Percentiles rank a stretch among this genome's conserved stretches.
Evolutionary conservation across 179 eudicot species (phyloP).

Genomic region (Dionaea muscipula): DNA sequence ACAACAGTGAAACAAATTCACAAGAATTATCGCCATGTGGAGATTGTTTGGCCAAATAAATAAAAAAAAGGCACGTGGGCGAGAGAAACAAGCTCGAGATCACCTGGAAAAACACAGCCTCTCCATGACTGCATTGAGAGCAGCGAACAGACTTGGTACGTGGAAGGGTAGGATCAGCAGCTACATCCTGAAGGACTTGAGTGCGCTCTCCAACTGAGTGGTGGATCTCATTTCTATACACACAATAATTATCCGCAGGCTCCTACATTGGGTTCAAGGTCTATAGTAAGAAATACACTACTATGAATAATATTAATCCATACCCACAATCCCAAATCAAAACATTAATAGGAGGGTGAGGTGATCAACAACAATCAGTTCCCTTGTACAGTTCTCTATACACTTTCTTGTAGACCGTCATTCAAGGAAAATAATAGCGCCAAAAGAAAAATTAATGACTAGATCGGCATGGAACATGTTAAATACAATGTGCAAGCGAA

Average conservation of each 20-base stretch:
- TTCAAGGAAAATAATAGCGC: too few relatives aligned
- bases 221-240: constrained; percentile 87
- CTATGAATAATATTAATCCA: too few relatives aligned
- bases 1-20: background rate
- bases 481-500: too few relatives aligned
- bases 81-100: background rate
- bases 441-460: too few relatives aligned
- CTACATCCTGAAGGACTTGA: constrained; percentile 88
- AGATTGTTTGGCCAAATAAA: too few relatives aligned
- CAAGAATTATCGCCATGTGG: background rate
- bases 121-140: constrained; percentile 76
- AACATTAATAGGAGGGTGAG: background rate
- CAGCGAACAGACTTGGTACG: constrained; percentile 82
- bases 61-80: too few relatives aligned
- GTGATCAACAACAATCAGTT: too few relatives aligned
- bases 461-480: too few relatives aligned
- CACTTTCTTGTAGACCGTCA: too few relatives aligned
- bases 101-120: constrained; percentile 98
- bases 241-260: constrained; percentile 83
- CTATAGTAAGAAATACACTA: too few relatives aligned
- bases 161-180: constrained; percentile 94
- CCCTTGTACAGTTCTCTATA: too few relatives aligned
- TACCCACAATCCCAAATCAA: too few relatives aligned
- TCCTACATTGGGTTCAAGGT: constrained; percentile 65
- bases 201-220: constrained; percentile 78